Percentiles rank a stretch among this genome's conserved stretches.
Evolutionary conservation across 306 rosid genomes (phyloP).

Genomic region (Dalbergia oliveri): DNA sequence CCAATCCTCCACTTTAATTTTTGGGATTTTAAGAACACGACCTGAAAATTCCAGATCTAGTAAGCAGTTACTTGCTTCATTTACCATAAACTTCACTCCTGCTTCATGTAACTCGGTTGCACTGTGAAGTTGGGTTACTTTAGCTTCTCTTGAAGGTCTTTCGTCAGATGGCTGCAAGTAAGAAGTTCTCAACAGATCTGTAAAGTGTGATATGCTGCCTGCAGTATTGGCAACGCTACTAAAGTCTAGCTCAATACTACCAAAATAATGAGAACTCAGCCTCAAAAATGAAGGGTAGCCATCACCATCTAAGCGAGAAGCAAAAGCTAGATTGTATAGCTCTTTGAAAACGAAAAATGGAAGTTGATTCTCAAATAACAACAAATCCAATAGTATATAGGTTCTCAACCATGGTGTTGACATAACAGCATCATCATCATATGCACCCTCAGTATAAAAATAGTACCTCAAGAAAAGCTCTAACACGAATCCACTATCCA

Average conservation of each 20-base stretch:
- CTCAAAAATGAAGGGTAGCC: background rate
- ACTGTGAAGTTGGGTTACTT: rapidly evolving
- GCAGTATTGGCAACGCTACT: background rate
- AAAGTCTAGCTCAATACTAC: background rate
- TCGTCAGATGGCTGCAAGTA: background rate
- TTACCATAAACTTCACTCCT: constrained; percentile 5
- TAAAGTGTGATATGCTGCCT: background rate
- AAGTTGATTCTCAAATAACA: constrained; percentile 30
- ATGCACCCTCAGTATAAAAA: no score
- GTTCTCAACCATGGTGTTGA: background rate
- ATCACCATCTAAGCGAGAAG: background rate
- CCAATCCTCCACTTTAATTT: rapidly evolving
- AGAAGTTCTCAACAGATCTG: background rate
- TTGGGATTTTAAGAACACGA: background rate
- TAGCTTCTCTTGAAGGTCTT: rapidly evolving
- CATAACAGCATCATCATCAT: background rate
- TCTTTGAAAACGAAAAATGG: background rate
- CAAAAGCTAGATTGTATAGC: background rate
- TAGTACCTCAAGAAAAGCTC: background rate
- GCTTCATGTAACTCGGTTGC: background rate
- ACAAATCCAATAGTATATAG: background rate
- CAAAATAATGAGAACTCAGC: background rate
- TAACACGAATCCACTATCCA: constrained; percentile 21
- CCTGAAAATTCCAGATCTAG: background rate
- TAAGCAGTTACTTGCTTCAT: background rate